These are phyloP conservation scores for Ilex aquifolium DNA, from an alignment of 257 asterid genomes.

Conservation along the genomic window DNA sequence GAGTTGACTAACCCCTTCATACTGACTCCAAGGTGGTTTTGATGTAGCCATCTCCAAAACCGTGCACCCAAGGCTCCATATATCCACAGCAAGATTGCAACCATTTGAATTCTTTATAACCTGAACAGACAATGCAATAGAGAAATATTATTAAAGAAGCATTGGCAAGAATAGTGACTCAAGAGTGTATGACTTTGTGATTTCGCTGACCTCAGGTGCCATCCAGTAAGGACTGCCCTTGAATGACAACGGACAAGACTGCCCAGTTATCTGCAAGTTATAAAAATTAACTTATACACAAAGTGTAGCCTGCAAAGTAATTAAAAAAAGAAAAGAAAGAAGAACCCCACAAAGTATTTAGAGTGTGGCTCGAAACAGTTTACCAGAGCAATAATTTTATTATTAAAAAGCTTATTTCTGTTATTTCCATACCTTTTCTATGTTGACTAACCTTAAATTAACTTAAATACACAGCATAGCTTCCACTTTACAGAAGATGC, in stretches of 20 bases:
- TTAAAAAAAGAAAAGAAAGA: not conserved
- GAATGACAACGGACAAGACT: slow-evolving; percentile 51
- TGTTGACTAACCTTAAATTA: too few species aligned
- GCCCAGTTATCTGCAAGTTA: slow-evolving; percentile 73
- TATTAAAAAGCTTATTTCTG: too few species aligned
- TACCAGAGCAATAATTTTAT: too few species aligned
- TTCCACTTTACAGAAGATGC: too few species aligned
- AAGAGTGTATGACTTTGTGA: not conserved
- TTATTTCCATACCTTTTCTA: too few species aligned
- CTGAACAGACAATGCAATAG: slow-evolving; percentile 27
- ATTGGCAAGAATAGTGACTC: not conserved
- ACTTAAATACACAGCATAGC: too few species aligned
- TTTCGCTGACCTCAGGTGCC: slow-evolving; percentile 82
- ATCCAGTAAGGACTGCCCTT: slow-evolving; percentile 86
- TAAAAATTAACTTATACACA: not conserved
- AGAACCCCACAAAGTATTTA: not conserved
- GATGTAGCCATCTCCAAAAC: slow-evolving; percentile 98
- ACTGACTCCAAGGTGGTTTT: slow-evolving; percentile 98
- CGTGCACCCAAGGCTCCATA: slow-evolving; percentile 99
- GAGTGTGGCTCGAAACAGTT: too few species aligned
- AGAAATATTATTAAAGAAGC: slow-evolving; percentile 4
- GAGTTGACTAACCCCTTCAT: slow-evolving; percentile 85
- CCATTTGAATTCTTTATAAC: slow-evolving; percentile 82
- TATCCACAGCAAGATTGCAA: slow-evolving; percentile 90
- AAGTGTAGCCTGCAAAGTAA: too few species aligned